These are phyloP conservation scores for Oxyria digyna DNA, from an alignment of 148 eudicot species.

Conservation along the genomic window DNA sequence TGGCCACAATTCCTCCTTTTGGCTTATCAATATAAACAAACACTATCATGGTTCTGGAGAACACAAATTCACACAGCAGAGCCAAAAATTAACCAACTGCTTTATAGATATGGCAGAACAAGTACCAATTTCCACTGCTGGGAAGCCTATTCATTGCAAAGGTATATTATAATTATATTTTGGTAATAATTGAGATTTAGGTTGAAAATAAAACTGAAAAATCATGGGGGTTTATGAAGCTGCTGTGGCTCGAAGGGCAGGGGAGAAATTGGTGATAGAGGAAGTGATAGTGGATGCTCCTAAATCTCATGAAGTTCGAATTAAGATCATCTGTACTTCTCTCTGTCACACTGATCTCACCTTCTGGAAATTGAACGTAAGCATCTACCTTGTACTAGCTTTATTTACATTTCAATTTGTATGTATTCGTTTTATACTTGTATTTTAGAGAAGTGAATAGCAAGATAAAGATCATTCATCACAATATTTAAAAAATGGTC, in stretches of 20 bases:
- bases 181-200: too few species aligned
- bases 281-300: constrained; percentile 72
- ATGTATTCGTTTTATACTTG: too few species aligned
- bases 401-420: too few species aligned
- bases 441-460: too few species aligned
- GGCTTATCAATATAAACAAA: too few species aligned
- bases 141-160: constrained; percentile 34
- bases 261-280: constrained; percentile 72
- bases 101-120: constrained; percentile 7
- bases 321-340: constrained; percentile 72
- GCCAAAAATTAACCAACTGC: neutral
- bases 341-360: constrained; percentile 73
- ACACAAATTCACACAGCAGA: neutral
- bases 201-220: too few species aligned
- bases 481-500: too few species aligned
- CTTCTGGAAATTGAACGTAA: constrained; percentile 50
- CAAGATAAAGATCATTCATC: too few species aligned
- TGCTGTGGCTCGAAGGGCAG: constrained; percentile 70
- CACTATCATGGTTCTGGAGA: too few species aligned
- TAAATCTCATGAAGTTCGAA: constrained; percentile 50
- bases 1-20: neutral
- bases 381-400: too few species aligned
- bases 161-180: too few species aligned
- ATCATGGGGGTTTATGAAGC: constrained; percentile 32
- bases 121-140: constrained; percentile 6